phyloP scores from a whole-genome alignment of 2,329 filamentous ascomycete species.

The Colletotrichum zoysiae region DNA sequence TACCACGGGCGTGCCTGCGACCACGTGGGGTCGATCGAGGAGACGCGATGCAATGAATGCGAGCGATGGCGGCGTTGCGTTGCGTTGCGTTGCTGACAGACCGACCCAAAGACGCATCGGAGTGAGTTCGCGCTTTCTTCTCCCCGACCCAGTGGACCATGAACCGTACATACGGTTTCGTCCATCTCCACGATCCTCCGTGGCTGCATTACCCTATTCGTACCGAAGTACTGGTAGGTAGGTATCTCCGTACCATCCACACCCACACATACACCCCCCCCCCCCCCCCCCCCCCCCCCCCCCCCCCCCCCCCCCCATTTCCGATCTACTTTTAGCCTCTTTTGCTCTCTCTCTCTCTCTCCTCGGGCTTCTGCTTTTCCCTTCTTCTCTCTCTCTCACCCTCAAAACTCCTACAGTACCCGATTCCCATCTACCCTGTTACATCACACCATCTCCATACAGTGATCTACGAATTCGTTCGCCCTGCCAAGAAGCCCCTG shows the following conservation, averaged over 20 bases:
- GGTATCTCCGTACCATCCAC: conserved; percentile 7
- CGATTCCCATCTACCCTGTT: background rate
- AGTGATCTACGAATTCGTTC: background rate
- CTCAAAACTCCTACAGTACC: background rate
- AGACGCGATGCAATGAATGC: background rate
- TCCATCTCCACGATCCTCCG: conserved; percentile 18
- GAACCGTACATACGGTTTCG: background rate
- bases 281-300: no score
- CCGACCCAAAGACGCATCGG: background rate
- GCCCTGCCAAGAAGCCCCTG: conserved; percentile 25
- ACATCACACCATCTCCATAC: background rate
- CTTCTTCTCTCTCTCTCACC: conserved; percentile 6
- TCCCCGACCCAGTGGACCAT: background rate
- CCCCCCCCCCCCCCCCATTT: conserved; percentile 13
- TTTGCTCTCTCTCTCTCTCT: background rate
- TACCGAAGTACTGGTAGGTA: background rate
- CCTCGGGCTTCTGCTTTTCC: background rate
- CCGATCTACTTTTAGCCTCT: conserved; percentile 38
- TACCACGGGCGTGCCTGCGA: conserved; percentile 21
- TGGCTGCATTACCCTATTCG: background rate
- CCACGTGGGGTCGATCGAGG: conserved; percentile 29
- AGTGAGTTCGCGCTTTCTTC: background rate
- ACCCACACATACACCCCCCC: no score
- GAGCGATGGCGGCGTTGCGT: conserved; percentile 5
- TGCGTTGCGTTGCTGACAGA: conserved; percentile 4